Conservation (phyloP, 2,329 filamentous ascomycete genomes). For the Trichoderma asperellum region DNA sequence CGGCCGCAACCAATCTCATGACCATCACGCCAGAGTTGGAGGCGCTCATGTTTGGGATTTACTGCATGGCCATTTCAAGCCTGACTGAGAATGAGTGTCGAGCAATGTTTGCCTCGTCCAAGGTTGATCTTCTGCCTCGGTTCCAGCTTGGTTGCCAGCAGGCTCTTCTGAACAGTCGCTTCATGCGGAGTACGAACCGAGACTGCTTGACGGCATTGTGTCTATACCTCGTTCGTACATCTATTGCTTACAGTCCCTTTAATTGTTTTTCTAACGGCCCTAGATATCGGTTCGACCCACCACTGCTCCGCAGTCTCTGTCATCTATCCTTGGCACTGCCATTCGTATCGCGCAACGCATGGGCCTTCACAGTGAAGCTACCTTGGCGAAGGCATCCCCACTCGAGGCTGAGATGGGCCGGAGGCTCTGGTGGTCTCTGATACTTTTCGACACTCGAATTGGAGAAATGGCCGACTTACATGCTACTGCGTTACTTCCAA, state of each 20-base stretch:
- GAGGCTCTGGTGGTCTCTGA: constrained; percentile 64
- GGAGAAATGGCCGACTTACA: constrained; percentile 53
- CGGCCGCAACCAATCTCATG: constrained; percentile 49
- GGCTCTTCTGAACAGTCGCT: constrained; percentile 55
- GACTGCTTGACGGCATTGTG: constrained; percentile 60
- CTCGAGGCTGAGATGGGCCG: constrained; percentile 64
- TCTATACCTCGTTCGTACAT: constrained; percentile 56
- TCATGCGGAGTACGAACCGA: constrained; percentile 54
- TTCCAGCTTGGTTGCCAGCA: constrained; percentile 49
- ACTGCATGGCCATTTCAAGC: constrained; percentile 42
- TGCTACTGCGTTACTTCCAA: constrained; percentile 38
- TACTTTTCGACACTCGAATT: constrained; percentile 60
- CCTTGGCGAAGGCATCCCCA: constrained; percentile 29
- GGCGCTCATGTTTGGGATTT: constrained; percentile 61
- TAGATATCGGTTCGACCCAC: too few species aligned
- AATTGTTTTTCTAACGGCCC: background rate
- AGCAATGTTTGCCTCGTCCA: too few species aligned
- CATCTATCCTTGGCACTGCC: constrained; percentile 56
- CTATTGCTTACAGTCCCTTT: background rate
- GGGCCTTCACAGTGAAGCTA: constrained; percentile 55
- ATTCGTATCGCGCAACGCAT: constrained; percentile 62
- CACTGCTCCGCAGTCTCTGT: constrained; percentile 51
- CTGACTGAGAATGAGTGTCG: too few species aligned
- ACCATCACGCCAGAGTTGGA: constrained; percentile 50
- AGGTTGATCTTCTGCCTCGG: too few species aligned